Conservation (phyloP, 2,329 filamentous ascomycete genomes). For the Stachybotrys chlorohalonatus region DNA sequence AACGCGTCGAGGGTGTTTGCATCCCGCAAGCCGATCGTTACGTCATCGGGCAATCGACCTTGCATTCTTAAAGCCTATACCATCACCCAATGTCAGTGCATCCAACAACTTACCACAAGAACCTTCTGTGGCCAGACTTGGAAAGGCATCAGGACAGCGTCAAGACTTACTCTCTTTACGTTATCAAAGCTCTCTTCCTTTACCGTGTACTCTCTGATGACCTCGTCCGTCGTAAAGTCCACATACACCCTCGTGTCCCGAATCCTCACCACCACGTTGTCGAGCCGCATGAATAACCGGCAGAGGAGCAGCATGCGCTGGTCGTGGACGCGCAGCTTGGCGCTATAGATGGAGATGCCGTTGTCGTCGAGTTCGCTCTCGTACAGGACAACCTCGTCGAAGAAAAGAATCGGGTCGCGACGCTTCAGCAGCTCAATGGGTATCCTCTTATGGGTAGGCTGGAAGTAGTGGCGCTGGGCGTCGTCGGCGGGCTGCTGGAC, state of each 20-base stretch:
- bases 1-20: conserved; percentile 64
- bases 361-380: conserved; percentile 98
- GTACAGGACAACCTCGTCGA: conserved; percentile 91
- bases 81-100: not conserved
- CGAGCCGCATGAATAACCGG: conserved; percentile 85
- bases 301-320: conserved; percentile 75
- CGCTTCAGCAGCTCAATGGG: conserved; percentile 80
- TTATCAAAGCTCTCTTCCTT: conserved; percentile 74
- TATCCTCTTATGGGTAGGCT: conserved; percentile 41
- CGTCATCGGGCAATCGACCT: conserved; percentile 56
- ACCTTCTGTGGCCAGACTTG: not conserved
- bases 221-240: conserved; percentile 70
- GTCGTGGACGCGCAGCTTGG: conserved; percentile 90
- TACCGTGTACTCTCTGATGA: conserved; percentile 85
- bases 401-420: conserved; percentile 91
- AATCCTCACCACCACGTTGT: conserved; percentile 80
- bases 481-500: conserved; percentile 25
- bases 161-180: conserved; percentile 55
- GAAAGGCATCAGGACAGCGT: not conserved
- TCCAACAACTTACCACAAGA: not conserved
- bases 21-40: conserved; percentile 69
- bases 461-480: conserved; percentile 10
- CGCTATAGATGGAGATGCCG: conserved; percentile 76
- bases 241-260: conserved; percentile 88
- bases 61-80: conserved; percentile 37